Base-by-base conservation (phyloP, 345 rosid species). In the Aquilaria yunnanensis region DNA sequence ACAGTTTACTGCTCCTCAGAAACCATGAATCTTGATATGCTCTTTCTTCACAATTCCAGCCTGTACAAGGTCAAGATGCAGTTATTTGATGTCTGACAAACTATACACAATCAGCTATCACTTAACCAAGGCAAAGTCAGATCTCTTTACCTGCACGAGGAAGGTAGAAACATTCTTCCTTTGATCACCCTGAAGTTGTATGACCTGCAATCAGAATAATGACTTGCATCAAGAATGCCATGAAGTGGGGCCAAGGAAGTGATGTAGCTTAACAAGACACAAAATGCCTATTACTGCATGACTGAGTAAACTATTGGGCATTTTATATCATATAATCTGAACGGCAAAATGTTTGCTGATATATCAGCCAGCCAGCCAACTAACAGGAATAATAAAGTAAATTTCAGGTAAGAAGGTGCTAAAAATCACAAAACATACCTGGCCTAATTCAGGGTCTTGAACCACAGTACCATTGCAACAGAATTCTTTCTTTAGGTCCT, bases 391-490 rank as follows among this genome's bases (percentile, higher is more conserved):
- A 37, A 37, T 2, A 37, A 9, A 37, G 7, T 37, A 5, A 23
- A 2, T 23, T 23, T 54, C 57, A 30, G 9, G 13, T 54, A 54
- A 37, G 1, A 9, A 37, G 10, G 51, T 33, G 37, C 3, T 23
- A 23, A 23, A 23, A 23, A 23, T 23, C 23, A 23, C 23, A 23
- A 53, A 16, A 49, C 54, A 0, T 1, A 83, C 88, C 85, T 83
- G 83, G 56, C 88, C 88, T 61, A 83, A 51, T 43, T 83, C 85
- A 66, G 83, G 74, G 66, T 80, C 88, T 65, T 78, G 77, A 46
- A 83, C 88, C 0, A 83, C 88, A 4, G 80, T 83, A 59, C 80
- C 88, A 73, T 78, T 80, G 72, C 88, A 80, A 71, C 85, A 83
- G 62, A 80, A 83, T 46, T 80, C 80, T 67, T 83, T 80, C 77